Evolutionary conservation across 176 grass and related monocot genomes (phyloP).

Genomic region (Eremochloa ophiuroides): DNA sequence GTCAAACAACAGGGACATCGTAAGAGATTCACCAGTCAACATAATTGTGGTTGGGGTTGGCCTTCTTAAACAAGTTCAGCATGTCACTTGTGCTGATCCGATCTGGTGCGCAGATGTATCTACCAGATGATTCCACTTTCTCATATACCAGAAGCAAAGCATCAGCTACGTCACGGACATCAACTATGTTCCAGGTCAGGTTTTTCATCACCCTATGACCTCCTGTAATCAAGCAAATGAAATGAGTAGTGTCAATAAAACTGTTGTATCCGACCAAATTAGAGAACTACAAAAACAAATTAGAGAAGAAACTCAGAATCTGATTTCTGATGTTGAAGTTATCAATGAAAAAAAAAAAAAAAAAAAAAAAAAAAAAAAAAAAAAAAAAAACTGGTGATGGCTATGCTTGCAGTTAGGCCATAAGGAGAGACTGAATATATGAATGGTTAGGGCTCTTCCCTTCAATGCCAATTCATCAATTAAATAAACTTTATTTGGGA

Average conservation of each 20-base stretch:
- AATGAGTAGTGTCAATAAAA: not conserved
- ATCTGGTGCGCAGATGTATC: slow-evolving; percentile 36
- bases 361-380: no score
- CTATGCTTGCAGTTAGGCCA: not conserved
- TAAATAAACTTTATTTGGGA: not conserved
- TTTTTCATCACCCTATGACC: slow-evolving; percentile 34
- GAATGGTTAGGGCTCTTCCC: not conserved
- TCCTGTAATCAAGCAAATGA: slow-evolving; percentile 13
- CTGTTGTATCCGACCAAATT: not conserved
- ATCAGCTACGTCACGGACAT: slow-evolving; percentile 47
- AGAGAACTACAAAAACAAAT: not conserved
- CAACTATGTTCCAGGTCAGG: slow-evolving; percentile 30
- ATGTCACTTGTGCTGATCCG: not conserved
- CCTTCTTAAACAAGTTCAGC: slow-evolving; percentile 37
- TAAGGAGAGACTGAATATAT: no score
- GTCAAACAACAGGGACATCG: not conserved
- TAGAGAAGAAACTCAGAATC: not conserved
- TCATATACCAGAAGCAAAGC: slow-evolving; percentile 47
- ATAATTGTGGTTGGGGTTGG: slow-evolving; percentile 26
- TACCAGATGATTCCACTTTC: slow-evolving; percentile 20
- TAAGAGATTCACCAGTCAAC: not conserved
- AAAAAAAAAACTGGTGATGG: no score
- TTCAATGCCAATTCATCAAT: not conserved
- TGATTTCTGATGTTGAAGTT: not conserved
- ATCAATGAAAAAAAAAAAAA: not conserved